These are phyloP conservation scores for Immersiella caudata DNA, from an alignment of 495 filamentous ascomycete genomes.

Conservation along the genomic window DNA sequence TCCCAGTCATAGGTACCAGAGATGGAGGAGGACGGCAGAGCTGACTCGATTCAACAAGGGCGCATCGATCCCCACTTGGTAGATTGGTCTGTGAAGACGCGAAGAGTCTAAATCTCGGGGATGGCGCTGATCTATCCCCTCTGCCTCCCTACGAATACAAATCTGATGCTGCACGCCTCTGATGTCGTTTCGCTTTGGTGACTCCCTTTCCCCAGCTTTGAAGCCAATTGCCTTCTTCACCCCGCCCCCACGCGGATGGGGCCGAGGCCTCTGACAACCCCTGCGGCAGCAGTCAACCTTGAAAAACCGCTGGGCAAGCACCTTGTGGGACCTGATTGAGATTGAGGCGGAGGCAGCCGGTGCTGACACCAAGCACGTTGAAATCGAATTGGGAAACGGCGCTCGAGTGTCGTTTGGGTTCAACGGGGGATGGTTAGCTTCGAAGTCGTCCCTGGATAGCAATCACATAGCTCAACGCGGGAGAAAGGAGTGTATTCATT, in stretches of 20 bases:
- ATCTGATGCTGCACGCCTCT: neutral
- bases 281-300: slow-evolving; percentile 2
- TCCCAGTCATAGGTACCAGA: neutral
- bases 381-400: neutral
- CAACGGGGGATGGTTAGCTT: neutral
- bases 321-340: neutral
- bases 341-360: slow-evolving; percentile 2
- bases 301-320: neutral
- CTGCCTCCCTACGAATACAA: neutral
- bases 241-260: neutral
- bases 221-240: neutral
- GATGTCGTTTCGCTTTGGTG: neutral
- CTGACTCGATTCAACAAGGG: neutral
- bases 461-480: neutral
- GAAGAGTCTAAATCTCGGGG: neutral
- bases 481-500: neutral
- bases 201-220: neutral
- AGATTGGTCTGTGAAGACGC: neutral
- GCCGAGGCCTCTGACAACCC: neutral
- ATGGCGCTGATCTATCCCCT: neutral
- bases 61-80: neutral
- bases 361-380: neutral
- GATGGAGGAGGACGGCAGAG: neutral
- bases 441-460: neutral
- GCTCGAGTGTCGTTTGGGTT: neutral